These are phyloP conservation scores for Laburnicola sp. DNA, from an alignment of 2,329 filamentous ascomycete species.

Conservation along the genomic window DNA sequence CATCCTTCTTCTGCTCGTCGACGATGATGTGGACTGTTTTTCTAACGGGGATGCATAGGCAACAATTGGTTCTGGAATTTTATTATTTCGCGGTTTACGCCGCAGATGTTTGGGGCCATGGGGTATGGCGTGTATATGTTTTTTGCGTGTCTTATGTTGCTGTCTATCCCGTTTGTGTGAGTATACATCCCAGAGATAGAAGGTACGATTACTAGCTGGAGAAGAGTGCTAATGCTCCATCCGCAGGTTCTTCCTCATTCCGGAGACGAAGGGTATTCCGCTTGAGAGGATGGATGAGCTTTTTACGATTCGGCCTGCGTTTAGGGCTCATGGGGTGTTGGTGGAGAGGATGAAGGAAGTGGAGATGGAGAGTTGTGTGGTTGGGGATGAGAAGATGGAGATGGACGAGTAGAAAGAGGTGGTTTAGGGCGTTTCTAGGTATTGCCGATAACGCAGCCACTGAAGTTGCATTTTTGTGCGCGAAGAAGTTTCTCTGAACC, in stretches of 20 bases:
- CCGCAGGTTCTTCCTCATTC: slow-evolving; percentile 38
- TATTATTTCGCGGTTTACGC: slow-evolving; percentile 68
- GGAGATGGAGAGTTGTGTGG: slow-evolving; percentile 37
- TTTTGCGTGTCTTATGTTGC: slow-evolving; percentile 53
- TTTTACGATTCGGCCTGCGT: slow-evolving; percentile 48
- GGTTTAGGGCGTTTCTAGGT: too few species aligned
- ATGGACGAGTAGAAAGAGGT: too few species aligned
- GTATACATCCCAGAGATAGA: too few species aligned
- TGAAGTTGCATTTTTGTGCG: too few species aligned
- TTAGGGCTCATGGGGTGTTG: slow-evolving; percentile 46
- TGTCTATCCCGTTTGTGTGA: slow-evolving; percentile 51
- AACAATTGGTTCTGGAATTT: slow-evolving; percentile 75
- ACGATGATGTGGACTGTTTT: too few species aligned
- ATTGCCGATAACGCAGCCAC: too few species aligned
- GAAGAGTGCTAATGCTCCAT: too few species aligned
- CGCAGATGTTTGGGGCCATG: slow-evolving; percentile 60
- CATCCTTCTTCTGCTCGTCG: too few species aligned
- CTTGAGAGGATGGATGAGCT: slow-evolving; percentile 53
- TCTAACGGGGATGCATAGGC: too few species aligned
- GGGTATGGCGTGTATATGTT: slow-evolving; percentile 51
- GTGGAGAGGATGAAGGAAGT: slow-evolving; percentile 43
- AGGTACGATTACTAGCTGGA: too few species aligned
- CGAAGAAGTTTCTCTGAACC: too few species aligned
- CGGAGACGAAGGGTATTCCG: slow-evolving; percentile 51
- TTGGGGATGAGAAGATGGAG: too few species aligned